A percentile compares a stretch with the other conserved stretches of the same genome.
phyloP scores from a whole-genome alignment of 306 rosid species.

The Prunus campanulata region DNA sequence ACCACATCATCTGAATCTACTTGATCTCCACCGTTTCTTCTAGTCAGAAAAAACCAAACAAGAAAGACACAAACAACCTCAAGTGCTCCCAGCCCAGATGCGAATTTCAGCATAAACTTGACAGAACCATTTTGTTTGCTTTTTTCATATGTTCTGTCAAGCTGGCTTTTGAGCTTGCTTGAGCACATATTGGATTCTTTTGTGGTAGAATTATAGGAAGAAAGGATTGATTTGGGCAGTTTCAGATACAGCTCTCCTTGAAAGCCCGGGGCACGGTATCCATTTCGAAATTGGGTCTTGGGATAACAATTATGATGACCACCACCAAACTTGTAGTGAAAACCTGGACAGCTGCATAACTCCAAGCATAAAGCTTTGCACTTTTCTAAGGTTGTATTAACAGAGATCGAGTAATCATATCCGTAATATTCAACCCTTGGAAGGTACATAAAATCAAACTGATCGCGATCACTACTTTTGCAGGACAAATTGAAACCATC shows the following conservation, averaged over 20 bases:
- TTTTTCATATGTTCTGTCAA: constrained; percentile 21
- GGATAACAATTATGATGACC: constrained; percentile 38
- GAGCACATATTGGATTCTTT: constrained; percentile 18
- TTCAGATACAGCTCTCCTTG: constrained; percentile 33
- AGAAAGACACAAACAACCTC: constrained; percentile 34
- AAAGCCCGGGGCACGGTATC: constrained; percentile 27
- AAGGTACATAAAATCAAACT: constrained; percentile 32
- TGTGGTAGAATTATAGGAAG: neutral
- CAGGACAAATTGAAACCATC: constrained; percentile 23
- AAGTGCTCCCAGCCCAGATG: constrained; percentile 33
- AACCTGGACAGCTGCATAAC: constrained; percentile 37
- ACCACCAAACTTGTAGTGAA: constrained; percentile 29
- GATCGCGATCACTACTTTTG: neutral
- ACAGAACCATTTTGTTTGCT: constrained; percentile 4
- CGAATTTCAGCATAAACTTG: constrained; percentile 41
- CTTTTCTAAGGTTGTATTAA: constrained; percentile 26
- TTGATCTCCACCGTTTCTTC: neutral
- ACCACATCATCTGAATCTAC: neutral
- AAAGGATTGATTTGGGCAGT: constrained; percentile 25
- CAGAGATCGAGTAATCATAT: constrained; percentile 16
- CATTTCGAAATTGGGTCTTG: constrained; percentile 37
- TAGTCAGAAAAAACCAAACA: constrained; percentile 29
- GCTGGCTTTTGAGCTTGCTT: neutral
- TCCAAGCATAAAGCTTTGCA: constrained; percentile 38
- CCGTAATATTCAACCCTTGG: constrained; percentile 42